Conservation (phyloP, 176 grass and related monocot species). For the Eragrostis nindensis region DNA sequence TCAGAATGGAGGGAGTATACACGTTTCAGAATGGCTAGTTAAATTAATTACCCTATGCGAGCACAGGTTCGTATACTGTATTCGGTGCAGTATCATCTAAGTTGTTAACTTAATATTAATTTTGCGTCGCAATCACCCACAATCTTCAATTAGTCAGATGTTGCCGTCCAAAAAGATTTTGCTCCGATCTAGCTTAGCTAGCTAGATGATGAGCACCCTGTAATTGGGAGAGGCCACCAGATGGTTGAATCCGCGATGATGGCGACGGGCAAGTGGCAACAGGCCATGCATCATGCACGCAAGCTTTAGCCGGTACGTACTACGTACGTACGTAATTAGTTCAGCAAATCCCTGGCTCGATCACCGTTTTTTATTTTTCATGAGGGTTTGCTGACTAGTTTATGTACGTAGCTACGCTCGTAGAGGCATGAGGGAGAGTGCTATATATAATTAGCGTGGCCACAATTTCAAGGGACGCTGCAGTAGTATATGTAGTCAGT, state of each 20-base stretch:
- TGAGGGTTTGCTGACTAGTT: not conserved
- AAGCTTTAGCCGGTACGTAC: not conserved
- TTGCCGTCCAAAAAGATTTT: slow-evolving; percentile 33
- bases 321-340: not conserved
- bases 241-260: slow-evolving; percentile 25
- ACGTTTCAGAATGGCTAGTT: too few relatives aligned
- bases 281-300: not conserved
- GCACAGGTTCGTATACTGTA: too few relatives aligned
- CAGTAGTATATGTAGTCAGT: slow-evolving; percentile 20
- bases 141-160: slow-evolving; percentile 9
- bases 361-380: not conserved
- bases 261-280: not conserved
- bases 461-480: slow-evolving; percentile 21
- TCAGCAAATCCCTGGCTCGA: not conserved
- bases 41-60: too few relatives aligned
- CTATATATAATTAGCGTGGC: not conserved
- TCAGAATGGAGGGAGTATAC: too few relatives aligned
- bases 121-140: slow-evolving; percentile 8
- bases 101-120: too few relatives aligned
- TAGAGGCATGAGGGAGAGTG: not conserved
- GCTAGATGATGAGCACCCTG: not conserved
- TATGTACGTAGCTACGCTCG: not conserved
- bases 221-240: slow-evolving; percentile 34
- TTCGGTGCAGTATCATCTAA: too few relatives aligned
- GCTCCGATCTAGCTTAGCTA: slow-evolving; percentile 35